Conservation (phyloP, 2,329 filamentous ascomycete species). For the Elsinoe arachidis region DNA sequence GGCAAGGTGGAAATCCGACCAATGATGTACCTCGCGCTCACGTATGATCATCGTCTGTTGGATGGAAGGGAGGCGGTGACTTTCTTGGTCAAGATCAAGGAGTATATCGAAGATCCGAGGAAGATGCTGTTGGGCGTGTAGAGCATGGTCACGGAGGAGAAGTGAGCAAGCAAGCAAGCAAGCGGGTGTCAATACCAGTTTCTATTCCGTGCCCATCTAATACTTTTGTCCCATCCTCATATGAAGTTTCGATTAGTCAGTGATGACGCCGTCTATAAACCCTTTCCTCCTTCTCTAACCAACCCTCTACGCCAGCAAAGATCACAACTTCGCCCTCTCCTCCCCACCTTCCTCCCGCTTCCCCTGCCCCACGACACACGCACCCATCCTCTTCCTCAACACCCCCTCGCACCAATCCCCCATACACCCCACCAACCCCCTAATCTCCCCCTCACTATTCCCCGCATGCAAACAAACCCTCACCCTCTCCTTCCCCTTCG, state of each 20-base stretch:
- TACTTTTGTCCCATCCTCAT: too few species aligned
- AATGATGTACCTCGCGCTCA: slow-evolving; percentile 99
- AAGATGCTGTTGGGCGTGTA: slow-evolving; percentile 65
- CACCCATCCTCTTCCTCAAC: not conserved
- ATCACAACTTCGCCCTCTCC: slow-evolving; percentile 4
- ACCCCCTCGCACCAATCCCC: slow-evolving; percentile 37
- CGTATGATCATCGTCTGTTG: slow-evolving; percentile 92
- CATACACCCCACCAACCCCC: slow-evolving; percentile 43
- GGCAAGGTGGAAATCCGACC: slow-evolving; percentile 92
- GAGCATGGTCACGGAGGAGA: not conserved
- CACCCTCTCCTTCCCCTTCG: slow-evolving; percentile 53
- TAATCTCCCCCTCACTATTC: slow-evolving; percentile 51
- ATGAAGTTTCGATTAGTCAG: not conserved
- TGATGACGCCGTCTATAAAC: slow-evolving; percentile 4
- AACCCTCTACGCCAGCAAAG: not conserved
- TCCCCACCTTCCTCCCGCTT: not conserved
- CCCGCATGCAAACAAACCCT: slow-evolving; percentile 60
- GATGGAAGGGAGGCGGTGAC: slow-evolving; percentile 93
- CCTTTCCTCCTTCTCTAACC: not conserved
- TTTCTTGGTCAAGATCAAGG: slow-evolving; percentile 94
- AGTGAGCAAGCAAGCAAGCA: not conserved
- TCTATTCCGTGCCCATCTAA: not conserved
- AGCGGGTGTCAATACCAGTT: slow-evolving; percentile 8
- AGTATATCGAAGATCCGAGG: slow-evolving; percentile 90
- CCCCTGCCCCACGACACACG: not conserved